A percentile compares a stretch with the other conserved stretches of the same genome.
These are phyloP conservation scores for Atalantia buxifolia DNA, from an alignment of 345 rosid species.

Conservation along the genomic window DNA sequence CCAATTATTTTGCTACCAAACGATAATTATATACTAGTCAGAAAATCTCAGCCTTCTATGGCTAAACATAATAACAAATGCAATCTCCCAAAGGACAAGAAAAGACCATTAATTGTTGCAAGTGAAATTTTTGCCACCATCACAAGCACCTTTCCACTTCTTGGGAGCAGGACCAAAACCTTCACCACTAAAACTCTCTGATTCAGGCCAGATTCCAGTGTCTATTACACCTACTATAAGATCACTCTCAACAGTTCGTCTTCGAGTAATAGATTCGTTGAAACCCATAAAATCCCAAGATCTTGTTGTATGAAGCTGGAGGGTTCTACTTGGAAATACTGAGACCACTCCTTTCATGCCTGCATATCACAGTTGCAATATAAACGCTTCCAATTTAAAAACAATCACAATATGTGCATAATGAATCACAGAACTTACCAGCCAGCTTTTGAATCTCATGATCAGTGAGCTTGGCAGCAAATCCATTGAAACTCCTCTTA, in stretches of 20 bases:
- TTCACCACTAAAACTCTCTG: constrained; percentile 36
- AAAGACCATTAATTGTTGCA: constrained; percentile 43
- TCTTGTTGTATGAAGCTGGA: constrained; percentile 33
- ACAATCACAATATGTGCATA: not conserved
- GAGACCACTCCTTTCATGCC: constrained; percentile 29
- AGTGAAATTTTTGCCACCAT: constrained; percentile 35
- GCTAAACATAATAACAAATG: too few species aligned
- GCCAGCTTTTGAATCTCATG: constrained; percentile 27
- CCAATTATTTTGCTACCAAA: constrained; percentile 39
- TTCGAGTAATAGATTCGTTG: not conserved
- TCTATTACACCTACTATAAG: constrained; percentile 37
- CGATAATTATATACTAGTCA: not conserved
- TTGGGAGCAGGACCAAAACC: constrained; percentile 47
- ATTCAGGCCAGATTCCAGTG: constrained; percentile 43
- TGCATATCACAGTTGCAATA: not conserved
- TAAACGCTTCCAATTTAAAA: too few species aligned
- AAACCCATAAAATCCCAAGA: constrained; percentile 56
- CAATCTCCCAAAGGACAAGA: not conserved
- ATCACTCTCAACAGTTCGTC: constrained; percentile 15
- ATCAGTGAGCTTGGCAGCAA: constrained; percentile 41
- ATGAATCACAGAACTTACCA: constrained; percentile 14
- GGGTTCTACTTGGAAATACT: constrained; percentile 26
- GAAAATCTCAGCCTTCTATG: not conserved
- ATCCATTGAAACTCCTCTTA: constrained; percentile 43
- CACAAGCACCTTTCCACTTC: constrained; percentile 45